These are phyloP conservation scores for Beta macrorhiza DNA, from an alignment of 179 eudicot species.

Conservation along the genomic window DNA sequence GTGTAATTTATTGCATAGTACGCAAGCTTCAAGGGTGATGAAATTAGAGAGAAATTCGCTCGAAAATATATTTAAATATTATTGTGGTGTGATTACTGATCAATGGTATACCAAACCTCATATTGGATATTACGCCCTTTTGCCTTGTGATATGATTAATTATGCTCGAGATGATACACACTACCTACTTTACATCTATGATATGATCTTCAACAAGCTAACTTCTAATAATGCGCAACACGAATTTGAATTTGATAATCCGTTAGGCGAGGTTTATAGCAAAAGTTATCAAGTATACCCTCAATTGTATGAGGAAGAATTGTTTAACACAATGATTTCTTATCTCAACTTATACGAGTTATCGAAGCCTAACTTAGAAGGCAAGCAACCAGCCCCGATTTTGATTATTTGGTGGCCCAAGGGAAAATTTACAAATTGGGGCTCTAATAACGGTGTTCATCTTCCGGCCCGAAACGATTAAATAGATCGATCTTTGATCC, in stretches of 20 bases:
- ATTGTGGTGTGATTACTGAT: not conserved
- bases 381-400: not conserved
- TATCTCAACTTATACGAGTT: conserved; percentile 1
- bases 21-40: conserved; percentile 1
- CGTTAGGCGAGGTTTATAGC: not conserved
- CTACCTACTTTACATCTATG: not conserved
- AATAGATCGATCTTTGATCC: too few relatives aligned
- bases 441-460: too few relatives aligned
- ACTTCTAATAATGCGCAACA: too few relatives aligned
- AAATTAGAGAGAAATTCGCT: not conserved
- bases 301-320: not conserved
- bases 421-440: too few relatives aligned
- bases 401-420: too few relatives aligned
- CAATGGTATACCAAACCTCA: conserved; percentile 4
- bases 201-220: not conserved
- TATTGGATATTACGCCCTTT: conserved; percentile 14
- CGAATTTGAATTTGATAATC: not conserved
- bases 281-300: not conserved
- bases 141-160: not conserved
- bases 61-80: not conserved
- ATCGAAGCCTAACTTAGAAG: not conserved
- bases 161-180: conserved; percentile 16
- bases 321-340: not conserved
- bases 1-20: conserved; percentile 7
- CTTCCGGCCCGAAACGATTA: too few relatives aligned